A percentile compares a stretch with the other conserved stretches of the same genome.
phyloP scores from a whole-genome alignment of 2,329 filamentous ascomycete genomes.

The Pseudogymnoascus sp. region DNA sequence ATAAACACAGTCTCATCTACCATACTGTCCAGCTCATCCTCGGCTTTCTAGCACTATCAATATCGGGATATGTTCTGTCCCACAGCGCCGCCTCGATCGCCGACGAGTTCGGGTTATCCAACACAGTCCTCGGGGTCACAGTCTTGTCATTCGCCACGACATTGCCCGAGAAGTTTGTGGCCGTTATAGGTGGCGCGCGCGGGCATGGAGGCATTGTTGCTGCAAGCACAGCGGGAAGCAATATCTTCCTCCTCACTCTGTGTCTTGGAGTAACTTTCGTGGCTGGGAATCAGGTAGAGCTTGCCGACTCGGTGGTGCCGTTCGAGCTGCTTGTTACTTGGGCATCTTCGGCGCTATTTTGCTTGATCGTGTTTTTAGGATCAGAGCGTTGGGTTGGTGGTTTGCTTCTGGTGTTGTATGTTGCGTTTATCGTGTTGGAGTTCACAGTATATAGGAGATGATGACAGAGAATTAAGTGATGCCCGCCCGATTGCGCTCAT shows the following conservation, averaged over 20 bases:
- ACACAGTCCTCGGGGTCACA: conserved; percentile 38
- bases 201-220: conserved; percentile 42
- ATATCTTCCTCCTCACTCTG: conserved; percentile 45
- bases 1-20: conserved; percentile 26
- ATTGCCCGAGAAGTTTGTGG: conserved; percentile 45
- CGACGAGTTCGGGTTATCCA: conserved; percentile 35
- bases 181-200: conserved; percentile 38
- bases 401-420: conserved; percentile 25
- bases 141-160: conserved; percentile 45
- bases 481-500: background rate
- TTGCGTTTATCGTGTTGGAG: conserved; percentile 23
- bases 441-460: background rate
- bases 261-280: conserved; percentile 37
- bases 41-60: conserved; percentile 36
- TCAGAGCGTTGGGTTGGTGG: conserved; percentile 29
- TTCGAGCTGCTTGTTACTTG: conserved; percentile 29
- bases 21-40: conserved; percentile 36
- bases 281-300: conserved; percentile 21
- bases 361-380: conserved; percentile 27
- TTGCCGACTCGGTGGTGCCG: conserved; percentile 22
- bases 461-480: background rate
- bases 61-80: conserved; percentile 42
- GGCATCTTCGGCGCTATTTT: conserved; percentile 24
- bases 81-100: conserved; percentile 36
- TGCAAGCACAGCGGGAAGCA: conserved; percentile 45